phyloP scores from a whole-genome alignment of 2,329 filamentous ascomycete species.

The Diaporthe batatas region DNA sequence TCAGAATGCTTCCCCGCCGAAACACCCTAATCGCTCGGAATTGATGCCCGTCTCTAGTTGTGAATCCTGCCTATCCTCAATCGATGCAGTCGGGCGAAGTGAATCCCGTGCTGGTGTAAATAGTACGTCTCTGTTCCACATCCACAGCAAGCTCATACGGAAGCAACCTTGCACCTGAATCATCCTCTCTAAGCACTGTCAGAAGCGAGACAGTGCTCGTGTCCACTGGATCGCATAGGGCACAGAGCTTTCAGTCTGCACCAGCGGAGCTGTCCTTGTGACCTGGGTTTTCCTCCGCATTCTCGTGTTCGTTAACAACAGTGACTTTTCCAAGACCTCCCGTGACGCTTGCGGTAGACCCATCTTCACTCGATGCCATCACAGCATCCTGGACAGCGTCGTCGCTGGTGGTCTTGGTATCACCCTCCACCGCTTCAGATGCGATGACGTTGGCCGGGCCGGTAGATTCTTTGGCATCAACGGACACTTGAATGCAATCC shows the following conservation, averaged over 20 bases:
- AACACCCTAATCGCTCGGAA: not conserved
- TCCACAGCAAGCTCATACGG: not conserved
- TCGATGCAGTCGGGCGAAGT: not conserved
- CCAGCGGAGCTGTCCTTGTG: not conserved
- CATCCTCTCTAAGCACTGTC: not conserved
- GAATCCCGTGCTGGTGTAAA: not conserved
- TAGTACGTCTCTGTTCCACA: not conserved
- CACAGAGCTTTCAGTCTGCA: constrained; percentile 4
- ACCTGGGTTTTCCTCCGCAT: not conserved
- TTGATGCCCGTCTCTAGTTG: not conserved
- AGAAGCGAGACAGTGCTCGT: not conserved
- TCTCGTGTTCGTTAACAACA: not conserved
- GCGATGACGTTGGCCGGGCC: not conserved
- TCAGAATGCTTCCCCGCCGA: not conserved
- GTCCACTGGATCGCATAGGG: not conserved
- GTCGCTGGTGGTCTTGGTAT: not conserved
- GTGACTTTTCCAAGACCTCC: constrained; percentile 4
- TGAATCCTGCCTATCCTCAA: not conserved
- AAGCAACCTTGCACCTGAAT: not conserved
- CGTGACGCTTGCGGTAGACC: not conserved
- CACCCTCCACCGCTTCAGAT: not conserved
- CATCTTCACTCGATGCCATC: constrained; percentile 1
- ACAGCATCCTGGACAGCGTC: not conserved
- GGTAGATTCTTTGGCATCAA: not conserved
- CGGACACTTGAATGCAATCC: not conserved